Evolutionary conservation across 352 stramenopile genomes (phyloP).

Genomic region (Pythium coloratum): DNA sequence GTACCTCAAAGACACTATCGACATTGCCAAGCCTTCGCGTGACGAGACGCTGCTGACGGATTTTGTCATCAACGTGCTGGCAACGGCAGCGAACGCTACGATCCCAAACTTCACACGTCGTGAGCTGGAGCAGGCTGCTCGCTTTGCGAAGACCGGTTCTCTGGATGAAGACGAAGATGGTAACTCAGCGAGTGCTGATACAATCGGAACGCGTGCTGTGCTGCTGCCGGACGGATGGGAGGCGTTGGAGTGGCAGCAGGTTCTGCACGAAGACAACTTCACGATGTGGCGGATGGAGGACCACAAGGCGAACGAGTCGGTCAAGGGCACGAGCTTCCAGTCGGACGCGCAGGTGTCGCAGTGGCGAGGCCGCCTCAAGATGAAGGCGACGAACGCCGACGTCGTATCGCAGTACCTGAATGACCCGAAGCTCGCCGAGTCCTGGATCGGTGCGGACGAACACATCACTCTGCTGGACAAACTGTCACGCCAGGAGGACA

Average conservation of each 20-base stretch:
- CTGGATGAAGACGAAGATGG: conserved; percentile 12
- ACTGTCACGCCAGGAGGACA: conserved; percentile 32
- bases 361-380: conserved; percentile 26
- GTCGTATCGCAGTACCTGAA: conserved; percentile 27
- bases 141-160: conserved; percentile 31
- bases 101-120: conserved; percentile 37
- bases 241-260: conserved; percentile 3
- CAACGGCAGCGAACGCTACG: conserved; percentile 31
- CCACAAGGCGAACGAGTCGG: neutral
- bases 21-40: neutral
- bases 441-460: conserved; percentile 27
- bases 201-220: conserved; percentile 23
- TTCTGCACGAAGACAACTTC: conserved; percentile 5
- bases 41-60: conserved; percentile 33
- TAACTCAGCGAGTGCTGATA: neutral
- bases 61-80: conserved; percentile 32
- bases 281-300: conserved; percentile 20
- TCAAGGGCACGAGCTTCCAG: conserved; percentile 18
- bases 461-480: conserved; percentile 31
- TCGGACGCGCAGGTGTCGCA: conserved; percentile 26
- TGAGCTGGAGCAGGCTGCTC: conserved; percentile 35
- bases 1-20: neutral
- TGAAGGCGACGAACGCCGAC: conserved; percentile 26
- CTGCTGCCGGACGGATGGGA: conserved; percentile 11
- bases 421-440: conserved; percentile 21